Evolutionary conservation across 208 protist genomes (phyloP).

Genomic region (Acanthamoeba castellanii): DNA sequence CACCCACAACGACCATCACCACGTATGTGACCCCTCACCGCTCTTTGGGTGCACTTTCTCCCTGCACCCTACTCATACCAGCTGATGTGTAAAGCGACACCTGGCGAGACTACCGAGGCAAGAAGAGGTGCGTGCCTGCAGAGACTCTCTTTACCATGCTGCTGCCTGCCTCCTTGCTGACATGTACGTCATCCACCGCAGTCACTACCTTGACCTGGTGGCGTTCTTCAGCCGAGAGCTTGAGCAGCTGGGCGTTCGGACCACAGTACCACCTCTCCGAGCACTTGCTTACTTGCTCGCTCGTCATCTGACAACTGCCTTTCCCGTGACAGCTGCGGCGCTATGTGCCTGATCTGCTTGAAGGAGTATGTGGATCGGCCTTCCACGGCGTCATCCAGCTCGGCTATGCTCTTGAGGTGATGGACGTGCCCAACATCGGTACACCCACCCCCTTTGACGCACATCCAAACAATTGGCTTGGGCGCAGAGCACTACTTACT

Average conservation of each 20-base stretch:
- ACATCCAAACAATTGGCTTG: not conserved
- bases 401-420: conserved; percentile 34
- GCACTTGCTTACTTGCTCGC: not conserved
- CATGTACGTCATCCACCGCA: not conserved
- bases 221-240: not conserved
- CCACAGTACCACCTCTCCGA: not conserved
- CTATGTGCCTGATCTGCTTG: conserved; percentile 40
- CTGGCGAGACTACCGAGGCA: not conserved
- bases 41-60: too few species aligned
- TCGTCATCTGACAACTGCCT: not conserved
- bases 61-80: too few species aligned
- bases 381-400: conserved; percentile 68
- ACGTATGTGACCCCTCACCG: too few species aligned
- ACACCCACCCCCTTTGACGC: not conserved
- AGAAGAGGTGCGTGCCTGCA: not conserved
- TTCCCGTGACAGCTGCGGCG: not conserved
- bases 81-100: not conserved
- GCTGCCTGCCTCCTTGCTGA: not conserved
- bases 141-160: not conserved
- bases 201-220: conserved; percentile 35
- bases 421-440: conserved; percentile 43
- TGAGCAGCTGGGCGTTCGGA: not conserved
- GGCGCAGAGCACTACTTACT: too few species aligned
- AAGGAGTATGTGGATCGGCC: conserved; percentile 47
- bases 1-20: conserved; percentile 1